phyloP scores from a whole-genome alignment of 768 basidiomycete species.

The Auricularia heimuer region DNA sequence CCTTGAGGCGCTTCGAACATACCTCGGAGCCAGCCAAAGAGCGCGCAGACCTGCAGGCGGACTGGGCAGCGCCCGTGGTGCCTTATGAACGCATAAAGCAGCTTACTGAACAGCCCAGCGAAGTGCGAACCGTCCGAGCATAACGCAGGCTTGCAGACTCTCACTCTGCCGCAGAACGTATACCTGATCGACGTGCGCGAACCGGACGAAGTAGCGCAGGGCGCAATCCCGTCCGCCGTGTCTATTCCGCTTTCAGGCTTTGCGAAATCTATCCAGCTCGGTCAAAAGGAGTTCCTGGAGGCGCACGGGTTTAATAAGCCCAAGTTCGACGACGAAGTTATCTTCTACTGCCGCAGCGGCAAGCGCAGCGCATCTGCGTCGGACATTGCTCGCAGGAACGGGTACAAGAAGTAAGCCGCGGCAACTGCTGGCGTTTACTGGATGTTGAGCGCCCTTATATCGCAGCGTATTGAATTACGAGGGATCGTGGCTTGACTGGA shows the following conservation, averaged over 20 bases:
- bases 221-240: conserved; percentile 86
- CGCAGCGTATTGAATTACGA: conserved; percentile 55
- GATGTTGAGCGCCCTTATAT: background rate
- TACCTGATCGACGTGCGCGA: conserved; percentile 89
- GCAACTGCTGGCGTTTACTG: conserved; percentile 2
- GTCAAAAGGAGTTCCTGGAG: conserved; percentile 43
- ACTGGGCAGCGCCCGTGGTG: conserved; percentile 69
- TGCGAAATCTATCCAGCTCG: conserved; percentile 50
- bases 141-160: conserved; percentile 4
- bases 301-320: conserved; percentile 73
- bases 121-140: conserved; percentile 30
- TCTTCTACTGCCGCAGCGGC: conserved; percentile 89
- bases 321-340: conserved; percentile 55
- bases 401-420: conserved; percentile 61
- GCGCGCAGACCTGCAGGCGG: conserved; percentile 38
- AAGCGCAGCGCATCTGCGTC: conserved; percentile 72
- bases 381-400: conserved; percentile 72
- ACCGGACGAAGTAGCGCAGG: conserved; percentile 81
- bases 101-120: conserved; percentile 63
- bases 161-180: conserved; percentile 35
- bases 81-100: conserved; percentile 77
- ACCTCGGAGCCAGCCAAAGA: conserved; percentile 10
- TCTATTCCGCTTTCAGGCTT: conserved; percentile 81
- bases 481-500: conserved; percentile 88
- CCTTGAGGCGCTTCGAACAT: background rate